Base-by-base conservation (phyloP, 2,329 filamentous ascomycete genomes). In the Meredithiella fracta region DNA sequence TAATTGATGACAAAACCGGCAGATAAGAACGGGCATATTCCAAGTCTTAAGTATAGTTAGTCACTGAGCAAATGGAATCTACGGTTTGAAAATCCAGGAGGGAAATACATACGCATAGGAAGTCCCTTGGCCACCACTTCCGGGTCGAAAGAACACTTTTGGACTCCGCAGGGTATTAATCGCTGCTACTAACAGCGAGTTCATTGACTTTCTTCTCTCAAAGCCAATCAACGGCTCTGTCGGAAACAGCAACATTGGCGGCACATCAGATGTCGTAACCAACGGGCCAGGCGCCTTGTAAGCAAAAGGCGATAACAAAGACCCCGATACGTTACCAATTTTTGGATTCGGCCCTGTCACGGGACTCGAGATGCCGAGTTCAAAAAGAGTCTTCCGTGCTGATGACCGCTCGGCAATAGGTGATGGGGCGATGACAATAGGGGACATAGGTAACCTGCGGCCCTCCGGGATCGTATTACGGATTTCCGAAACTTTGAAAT, bases 1-100 rank as follows among this genome's bases (percentile, higher is more conserved):
- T 73, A 50, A 82, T 65, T 1, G 73, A 70, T 0, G 73, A 76
- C 4, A 82, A 65, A 0, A 77, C 71, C 1, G 78, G 79, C 2
- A 81, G 68, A 58, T 69, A 68, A 14, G 70, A 68, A 1, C 71
- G 66, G 3, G 72, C 72, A 59, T 76, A 73, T 58, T 70, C 67
- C 1, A 73, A 67, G 60, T 76, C 75, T 78, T 38, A 6, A 51
- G 20, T 7, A 15, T 25, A 7, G 4, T 59, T 58, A 57, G 40
- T 25, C 34, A 11, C 29, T 34, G 29, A 34, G n/a, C n/a, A 42
- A 47, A 53, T 40, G n/a, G 37, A 9, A 37, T 26, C 15, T 37
- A 14, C 6, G 14, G 4, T n/a, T 31, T 15, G 34, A 8, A n/a
- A 11, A 23, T 56, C 51, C 29, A 34, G 53, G 52, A 54, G 54